Evolutionary conservation across 805 yeast genomes (phyloP), one percentile per base, ranked within the genome.

Genomic region (Priceomyces melissophilus): DNA sequence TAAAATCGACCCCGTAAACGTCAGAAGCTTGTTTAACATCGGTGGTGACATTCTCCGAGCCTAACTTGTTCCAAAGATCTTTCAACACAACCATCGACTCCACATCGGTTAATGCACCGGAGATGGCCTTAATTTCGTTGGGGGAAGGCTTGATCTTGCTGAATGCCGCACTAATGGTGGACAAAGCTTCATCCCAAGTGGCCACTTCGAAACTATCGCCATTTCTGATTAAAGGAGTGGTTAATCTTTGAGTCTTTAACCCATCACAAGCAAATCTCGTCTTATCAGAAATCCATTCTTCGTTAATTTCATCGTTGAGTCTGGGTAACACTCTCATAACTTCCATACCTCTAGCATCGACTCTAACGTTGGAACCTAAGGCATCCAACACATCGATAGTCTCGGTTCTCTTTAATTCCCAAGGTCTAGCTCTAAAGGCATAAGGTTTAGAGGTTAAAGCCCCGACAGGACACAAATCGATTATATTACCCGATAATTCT

Each of bases 271-370:
- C 89, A 58, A 82, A 87, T 55, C 96, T 77, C 11, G 95, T 75
- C 69, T 87, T 87, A 69, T 87, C 96, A 35, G 87, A 80, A 54
- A 87, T 83, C 96, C 96, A 87, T 68, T 87, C 96, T 66, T 87
- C 93, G 61, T 87, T 87, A 55, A 87, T 73, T 47, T 85, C 93
- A 54, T 87, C 96, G 61, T 87, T 86, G 53, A 85, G 71, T 63
- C 95, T 78, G 46, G 96, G 96, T 53, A 87, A 70, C 27, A 87
- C 85, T 61, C 96, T 79, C 86, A 87, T 81, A 35, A 87, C 93
- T 63, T 85, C 90, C 55, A 82, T 76, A 53, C 95, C 96, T 65
- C 93, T 78, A 39, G 91, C 79, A 63, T 87, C 96, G 40, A 87
- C 88, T 60, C 96, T 76, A 49, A 87, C 78, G 56, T 81, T 84